Percentiles rank a stretch among this genome's conserved stretches.
phyloP scores from a whole-genome alignment of 768 basidiomycete species.

The Russula virescens region DNA sequence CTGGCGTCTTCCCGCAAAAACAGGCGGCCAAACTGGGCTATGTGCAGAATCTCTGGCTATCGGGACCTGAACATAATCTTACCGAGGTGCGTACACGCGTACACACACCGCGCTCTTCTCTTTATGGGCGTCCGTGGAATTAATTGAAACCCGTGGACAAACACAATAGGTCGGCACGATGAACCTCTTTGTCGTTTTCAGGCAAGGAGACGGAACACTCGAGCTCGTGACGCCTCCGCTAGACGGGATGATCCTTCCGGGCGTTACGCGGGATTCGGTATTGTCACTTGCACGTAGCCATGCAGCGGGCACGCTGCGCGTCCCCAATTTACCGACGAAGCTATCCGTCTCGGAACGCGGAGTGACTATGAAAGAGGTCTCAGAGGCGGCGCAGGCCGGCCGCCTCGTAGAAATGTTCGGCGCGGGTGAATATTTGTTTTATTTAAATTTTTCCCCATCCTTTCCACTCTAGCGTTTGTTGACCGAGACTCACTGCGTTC shows the following conservation, averaged over 20 bases:
- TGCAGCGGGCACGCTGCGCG: constrained; percentile 27
- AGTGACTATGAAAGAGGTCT: constrained; percentile 33
- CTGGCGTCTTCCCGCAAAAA: constrained; percentile 58
- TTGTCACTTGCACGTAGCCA: constrained; percentile 36
- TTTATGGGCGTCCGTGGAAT: constrained; percentile 16
- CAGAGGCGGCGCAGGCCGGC: constrained; percentile 28
- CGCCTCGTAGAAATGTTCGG: constrained; percentile 34
- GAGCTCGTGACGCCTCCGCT: constrained; percentile 25
- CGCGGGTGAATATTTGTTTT: constrained; percentile 9
- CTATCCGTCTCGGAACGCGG: constrained; percentile 29
- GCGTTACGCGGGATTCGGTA: constrained; percentile 39
- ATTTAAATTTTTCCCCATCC: not conserved
- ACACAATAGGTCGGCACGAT: constrained; percentile 58
- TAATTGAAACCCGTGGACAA: constrained; percentile 33
- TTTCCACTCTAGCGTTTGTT: not conserved
- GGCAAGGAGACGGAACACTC: constrained; percentile 47
- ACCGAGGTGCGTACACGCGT: constrained; percentile 38
- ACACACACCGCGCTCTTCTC: constrained; percentile 34
- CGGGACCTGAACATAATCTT: constrained; percentile 53
- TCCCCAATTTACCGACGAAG: constrained; percentile 27
- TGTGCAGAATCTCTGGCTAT: constrained; percentile 73
- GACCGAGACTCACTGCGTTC: not conserved
- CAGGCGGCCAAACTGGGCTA: constrained; percentile 63
- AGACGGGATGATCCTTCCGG: constrained; percentile 39
- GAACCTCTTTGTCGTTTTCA: constrained; percentile 72